Conservation (phyloP, 306 rosid species). For the Mimosa bimucronata region DNA sequence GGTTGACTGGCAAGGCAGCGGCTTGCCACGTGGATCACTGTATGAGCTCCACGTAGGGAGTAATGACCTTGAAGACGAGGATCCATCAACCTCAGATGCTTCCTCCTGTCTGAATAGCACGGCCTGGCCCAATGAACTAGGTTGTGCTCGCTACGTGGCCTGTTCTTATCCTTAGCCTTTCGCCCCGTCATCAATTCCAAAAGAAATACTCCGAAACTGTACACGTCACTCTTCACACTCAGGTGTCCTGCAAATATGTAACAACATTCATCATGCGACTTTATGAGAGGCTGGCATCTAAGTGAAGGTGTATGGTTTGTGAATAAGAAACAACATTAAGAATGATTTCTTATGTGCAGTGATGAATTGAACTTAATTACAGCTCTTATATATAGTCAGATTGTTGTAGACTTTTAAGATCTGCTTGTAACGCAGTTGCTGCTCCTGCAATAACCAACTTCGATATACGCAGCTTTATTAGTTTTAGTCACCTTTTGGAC, state of each 20-base stretch:
- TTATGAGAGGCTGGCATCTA: no score
- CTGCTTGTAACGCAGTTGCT: no score
- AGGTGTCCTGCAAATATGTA: constrained; percentile 55
- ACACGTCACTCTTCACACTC: constrained; percentile 65
- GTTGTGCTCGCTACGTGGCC: constrained; percentile 38
- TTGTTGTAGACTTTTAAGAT: no score
- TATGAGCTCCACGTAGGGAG: constrained; percentile 48
- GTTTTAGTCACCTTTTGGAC: no score
- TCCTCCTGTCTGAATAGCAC: constrained; percentile 16
- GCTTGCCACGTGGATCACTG: constrained; percentile 45
- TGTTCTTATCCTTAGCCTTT: constrained; percentile 48
- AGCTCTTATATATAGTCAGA: no score
- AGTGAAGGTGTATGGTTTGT: no score
- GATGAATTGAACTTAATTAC: no score
- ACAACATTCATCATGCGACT: no score
- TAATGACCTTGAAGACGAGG: constrained; percentile 55
- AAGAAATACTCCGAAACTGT: constrained; percentile 73
- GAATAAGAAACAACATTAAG: no score
- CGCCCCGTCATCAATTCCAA: constrained; percentile 68
- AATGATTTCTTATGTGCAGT: no score
- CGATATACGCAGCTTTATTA: no score
- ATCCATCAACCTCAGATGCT: constrained; percentile 48
- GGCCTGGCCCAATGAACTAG: constrained; percentile 65
- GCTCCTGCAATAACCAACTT: no score
- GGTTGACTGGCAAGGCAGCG: constrained; percentile 48